phyloP scores from a whole-genome alignment of 805 yeast genomes.

The Hanseniaspora mollemarum region DNA sequence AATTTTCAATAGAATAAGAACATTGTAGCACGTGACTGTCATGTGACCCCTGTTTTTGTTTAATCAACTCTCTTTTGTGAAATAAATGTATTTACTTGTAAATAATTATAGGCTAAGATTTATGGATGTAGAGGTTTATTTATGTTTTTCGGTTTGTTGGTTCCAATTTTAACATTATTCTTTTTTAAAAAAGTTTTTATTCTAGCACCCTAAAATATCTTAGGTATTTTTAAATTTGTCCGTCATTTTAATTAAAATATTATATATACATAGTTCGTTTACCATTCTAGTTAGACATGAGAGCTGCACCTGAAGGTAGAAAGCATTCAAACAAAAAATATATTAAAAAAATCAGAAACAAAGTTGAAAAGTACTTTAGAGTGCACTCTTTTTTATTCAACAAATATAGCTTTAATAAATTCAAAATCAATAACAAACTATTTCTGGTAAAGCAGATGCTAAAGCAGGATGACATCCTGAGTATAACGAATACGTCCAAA shows the following conservation, averaged over 20 bases:
- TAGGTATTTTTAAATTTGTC: not conserved
- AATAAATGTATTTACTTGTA: too few relatives aligned
- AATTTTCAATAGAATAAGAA: too few relatives aligned
- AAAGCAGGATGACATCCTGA: not conserved
- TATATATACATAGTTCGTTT: not conserved
- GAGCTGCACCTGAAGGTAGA: constrained; percentile 9
- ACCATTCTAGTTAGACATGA: not conserved
- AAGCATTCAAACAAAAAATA: constrained; percentile 5
- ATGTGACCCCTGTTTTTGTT: too few relatives aligned
- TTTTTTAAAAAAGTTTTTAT: too few relatives aligned
- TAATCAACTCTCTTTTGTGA: too few relatives aligned
- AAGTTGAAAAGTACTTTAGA: not conserved
- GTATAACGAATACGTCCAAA: not conserved
- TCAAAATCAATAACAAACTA: not conserved
- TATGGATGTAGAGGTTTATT: too few relatives aligned
- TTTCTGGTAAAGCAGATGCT: not conserved
- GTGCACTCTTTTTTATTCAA: not conserved
- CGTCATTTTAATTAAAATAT: not conserved
- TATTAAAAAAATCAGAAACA: not conserved
- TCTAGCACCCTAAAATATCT: too few relatives aligned
- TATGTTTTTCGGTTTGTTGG: too few relatives aligned
- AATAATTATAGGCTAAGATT: too few relatives aligned
- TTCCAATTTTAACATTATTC: too few relatives aligned
- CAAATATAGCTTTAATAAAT: not conserved
- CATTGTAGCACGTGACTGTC: too few relatives aligned